These are phyloP conservation scores for Yueomyces sp. DNA, from an alignment of 1,139 yeast species.

Conservation along the genomic window DNA sequence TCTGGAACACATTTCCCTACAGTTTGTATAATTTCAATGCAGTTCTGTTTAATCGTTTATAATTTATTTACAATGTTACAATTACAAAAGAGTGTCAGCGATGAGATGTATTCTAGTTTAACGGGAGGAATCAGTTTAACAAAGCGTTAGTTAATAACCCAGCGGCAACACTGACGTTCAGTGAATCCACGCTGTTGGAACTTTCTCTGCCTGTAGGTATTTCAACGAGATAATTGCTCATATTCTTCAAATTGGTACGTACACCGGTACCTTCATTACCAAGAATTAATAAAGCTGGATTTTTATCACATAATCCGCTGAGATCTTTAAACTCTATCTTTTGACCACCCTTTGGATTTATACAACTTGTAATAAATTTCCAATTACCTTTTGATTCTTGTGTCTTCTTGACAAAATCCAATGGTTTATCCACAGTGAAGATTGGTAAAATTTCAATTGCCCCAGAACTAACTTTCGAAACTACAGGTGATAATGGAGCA, in stretches of 20 bases:
- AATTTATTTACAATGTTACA: too few relatives aligned
- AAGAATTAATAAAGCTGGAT: conserved; percentile 60
- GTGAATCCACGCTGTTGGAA: conserved; percentile 40
- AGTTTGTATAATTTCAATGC: background rate
- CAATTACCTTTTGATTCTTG: conserved; percentile 38
- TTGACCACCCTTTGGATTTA: conserved; percentile 17
- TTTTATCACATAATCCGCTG: conserved; percentile 28
- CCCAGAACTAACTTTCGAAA: conserved; percentile 79
- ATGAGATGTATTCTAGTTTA: too few relatives aligned
- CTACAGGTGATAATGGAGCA: conserved; percentile 58
- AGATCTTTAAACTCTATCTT: conserved; percentile 34
- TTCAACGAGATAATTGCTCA: conserved; percentile 55
- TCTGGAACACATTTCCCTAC: conserved; percentile 24
- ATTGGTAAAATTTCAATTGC: conserved; percentile 66
- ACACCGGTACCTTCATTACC: conserved; percentile 86
- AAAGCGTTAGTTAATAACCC: conserved; percentile 35
- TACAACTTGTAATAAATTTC: conserved; percentile 52
- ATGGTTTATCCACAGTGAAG: conserved; percentile 43
- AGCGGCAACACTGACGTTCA: conserved; percentile 84
- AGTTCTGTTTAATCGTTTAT: too few relatives aligned
- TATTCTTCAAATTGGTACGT: conserved; percentile 46
- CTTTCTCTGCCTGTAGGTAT: conserved; percentile 21
- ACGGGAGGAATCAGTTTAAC: conserved; percentile 1
- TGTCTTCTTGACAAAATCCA: conserved; percentile 47
- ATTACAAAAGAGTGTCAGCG: too few relatives aligned